Base-by-base conservation (phyloP, 2,329 filamentous ascomycete genomes). In the Chrysosphaeria jannelii region DNA sequence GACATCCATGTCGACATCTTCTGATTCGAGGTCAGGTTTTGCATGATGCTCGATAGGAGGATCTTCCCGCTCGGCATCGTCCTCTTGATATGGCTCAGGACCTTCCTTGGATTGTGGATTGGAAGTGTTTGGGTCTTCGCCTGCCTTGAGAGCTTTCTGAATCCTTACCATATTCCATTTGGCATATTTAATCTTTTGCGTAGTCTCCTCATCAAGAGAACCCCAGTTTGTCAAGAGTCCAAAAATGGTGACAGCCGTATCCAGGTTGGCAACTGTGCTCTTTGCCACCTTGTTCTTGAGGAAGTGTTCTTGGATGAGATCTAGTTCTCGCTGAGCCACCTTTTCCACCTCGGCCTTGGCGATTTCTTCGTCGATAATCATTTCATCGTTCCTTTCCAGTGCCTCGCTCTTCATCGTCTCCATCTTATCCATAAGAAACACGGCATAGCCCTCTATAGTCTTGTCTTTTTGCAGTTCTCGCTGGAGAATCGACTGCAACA, bases 81-180 rank as follows among this genome's bases (percentile, higher is more conserved):
- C n/a, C n/a, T n/a, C n/a, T n/a, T n/a, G n/a, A n/a, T n/a, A n/a
- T n/a, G n/a, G n/a, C n/a, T n/a, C n/a, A n/a, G n/a, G n/a, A n/a
- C n/a, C n/a, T n/a, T n/a, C n/a, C n/a, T n/a, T n/a, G n/a, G n/a
- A n/a, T n/a, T n/a, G n/a, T 0, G 81, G 81, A 37, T 93, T 93
- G 6, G 74, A 71, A 26, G 69, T 63, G 43, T 97, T 97, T 3
- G 85, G 85, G 38, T 97, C 79, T 32, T 74, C 68, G 25, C 78
- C 78, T 19, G 79, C 72, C 37, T 79, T 85, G 36, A 91, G 58
- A 8, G 85, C 85, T 44, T 75, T 90, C 10, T 72, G 54, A 37
- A 97, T 97, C 27, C 85, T 63, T 17, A 81, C 50, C 3, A 81
- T 79, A 41, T 93, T 88, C 57, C 75, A 97, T 44, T 93, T 97